Evolutionary conservation across 176 grass and related monocot genomes (phyloP), one percentile per base, ranked within the genome.

Genomic region (Hsuehochloa calcarea): DNA sequence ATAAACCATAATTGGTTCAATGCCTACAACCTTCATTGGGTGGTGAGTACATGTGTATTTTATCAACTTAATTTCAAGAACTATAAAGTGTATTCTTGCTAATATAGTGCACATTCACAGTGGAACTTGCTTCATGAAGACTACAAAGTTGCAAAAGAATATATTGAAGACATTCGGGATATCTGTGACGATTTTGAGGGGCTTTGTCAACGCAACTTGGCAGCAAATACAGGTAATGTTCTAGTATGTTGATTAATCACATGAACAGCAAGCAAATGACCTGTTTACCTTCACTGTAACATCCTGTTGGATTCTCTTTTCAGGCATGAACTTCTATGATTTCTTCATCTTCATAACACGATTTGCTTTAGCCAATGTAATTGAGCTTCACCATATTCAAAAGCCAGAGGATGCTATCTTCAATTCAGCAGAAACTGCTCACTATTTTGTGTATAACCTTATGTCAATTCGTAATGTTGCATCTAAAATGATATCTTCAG

Each of bases 1-100:
- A 98, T 98, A 90, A 98, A 98, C 75, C 96, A 95, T 72, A 98
- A 98, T 77, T 98, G 93, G 96, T 98, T 93, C 75, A 98, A 98
- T 88, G 88, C 83, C 38, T 92, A 93, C 84, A 98, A 95, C 78
- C 96, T 98, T 89, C 90, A 89, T 3, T 98, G 91, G 88, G 91
- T 93, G 96, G 96, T 95, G 50, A 92, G 96, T 66, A 62, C 31
- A 67, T 78, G 16, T 11, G 40, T 75, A n/a, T 81, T 84, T 39
- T 82, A 47, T 58, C 45, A 56, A 85, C 43, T 82, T 72, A 44
- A 65, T 79, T 31, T 75, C 5, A 71, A 22, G 25, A 35, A 79
- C 39, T 83, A 68, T 80, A 41, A 39, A 23, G 82, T 51, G 51
- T 39, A 54, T 34, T 65, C 16, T 86, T 58, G 5, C 26, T 86